Conservation (phyloP, 805 yeast species). For the Cephaloascus fragrans region DNA sequence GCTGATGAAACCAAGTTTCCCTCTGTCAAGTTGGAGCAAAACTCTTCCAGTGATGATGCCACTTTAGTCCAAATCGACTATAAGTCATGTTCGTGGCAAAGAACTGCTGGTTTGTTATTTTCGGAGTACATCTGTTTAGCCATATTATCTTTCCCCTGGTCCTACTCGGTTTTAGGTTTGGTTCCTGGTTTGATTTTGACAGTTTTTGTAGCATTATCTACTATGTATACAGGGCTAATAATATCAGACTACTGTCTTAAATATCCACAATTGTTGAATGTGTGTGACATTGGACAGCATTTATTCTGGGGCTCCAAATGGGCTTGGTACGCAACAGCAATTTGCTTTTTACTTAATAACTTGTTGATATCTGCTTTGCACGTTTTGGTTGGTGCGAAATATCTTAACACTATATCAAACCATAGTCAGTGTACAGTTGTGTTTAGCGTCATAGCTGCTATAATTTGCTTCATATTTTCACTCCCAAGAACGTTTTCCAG, state of each 20-base stretch:
- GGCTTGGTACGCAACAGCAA: slow-evolving; percentile 51
- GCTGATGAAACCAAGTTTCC: no score
- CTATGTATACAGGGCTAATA: slow-evolving; percentile 45
- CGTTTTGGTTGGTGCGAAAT: slow-evolving; percentile 50
- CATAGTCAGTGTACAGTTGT: slow-evolving; percentile 42
- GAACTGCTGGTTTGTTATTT: slow-evolving; percentile 48
- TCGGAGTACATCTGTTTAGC: slow-evolving; percentile 56
- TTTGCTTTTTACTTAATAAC: slow-evolving; percentile 44
- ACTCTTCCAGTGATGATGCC: neutral
- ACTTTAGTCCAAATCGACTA: slow-evolving; percentile 25
- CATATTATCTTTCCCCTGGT: slow-evolving; percentile 60
- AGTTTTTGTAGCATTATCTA: slow-evolving; percentile 37
- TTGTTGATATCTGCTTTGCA: slow-evolving; percentile 50
- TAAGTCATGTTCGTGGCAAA: slow-evolving; percentile 46
- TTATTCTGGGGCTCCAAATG: slow-evolving; percentile 38
- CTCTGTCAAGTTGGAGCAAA: no score
- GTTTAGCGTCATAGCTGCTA: slow-evolving; percentile 38
- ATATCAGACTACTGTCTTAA: slow-evolving; percentile 45
- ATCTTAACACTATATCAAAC: slow-evolving; percentile 43
- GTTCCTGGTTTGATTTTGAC: slow-evolving; percentile 51
- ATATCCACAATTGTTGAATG: slow-evolving; percentile 40
- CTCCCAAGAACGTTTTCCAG: slow-evolving; percentile 48
- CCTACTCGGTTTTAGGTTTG: slow-evolving; percentile 48
- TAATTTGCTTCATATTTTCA: slow-evolving; percentile 40
- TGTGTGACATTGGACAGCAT: slow-evolving; percentile 52